Percentiles rank a stretch among this genome's conserved stretches.
Conservation (phyloP, 306 rosid genomes). For the Prinsepia uniflora region DNA sequence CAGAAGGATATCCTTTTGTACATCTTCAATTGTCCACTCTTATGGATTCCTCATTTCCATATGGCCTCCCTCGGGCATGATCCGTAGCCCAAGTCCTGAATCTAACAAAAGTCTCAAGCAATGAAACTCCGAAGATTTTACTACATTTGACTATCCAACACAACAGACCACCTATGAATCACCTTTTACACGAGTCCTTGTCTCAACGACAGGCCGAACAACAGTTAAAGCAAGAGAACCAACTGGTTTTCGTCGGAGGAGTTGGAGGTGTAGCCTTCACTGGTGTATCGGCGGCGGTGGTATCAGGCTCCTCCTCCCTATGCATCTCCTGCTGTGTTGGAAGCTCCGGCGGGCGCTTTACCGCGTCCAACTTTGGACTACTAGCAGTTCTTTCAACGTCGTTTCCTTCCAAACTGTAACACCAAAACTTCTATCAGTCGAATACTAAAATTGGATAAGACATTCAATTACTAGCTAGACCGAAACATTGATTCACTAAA, state of each 20-base stretch:
- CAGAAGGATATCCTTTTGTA: background rate
- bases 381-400: slow-evolving; percentile 30
- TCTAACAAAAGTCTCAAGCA: background rate
- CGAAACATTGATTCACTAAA: background rate
- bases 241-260: background rate
- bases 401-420: slow-evolving; percentile 41
- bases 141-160: background rate
- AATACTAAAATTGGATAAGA: background rate
- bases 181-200: background rate
- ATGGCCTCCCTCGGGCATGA: background rate
- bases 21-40: background rate
- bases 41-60: background rate
- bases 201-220: slow-evolving; percentile 32
- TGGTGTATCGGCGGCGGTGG: background rate
- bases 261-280: slow-evolving; percentile 13
- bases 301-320: background rate
- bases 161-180: background rate
- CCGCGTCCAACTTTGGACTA: slow-evolving; percentile 20
- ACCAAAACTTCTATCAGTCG: background rate
- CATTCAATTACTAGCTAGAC: background rate
- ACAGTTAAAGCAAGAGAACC: slow-evolving; percentile 33
- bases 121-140: background rate
- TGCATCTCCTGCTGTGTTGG: slow-evolving; percentile 4
- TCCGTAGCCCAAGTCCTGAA: background rate
- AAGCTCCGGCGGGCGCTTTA: slow-evolving; percentile 21